Conservation (phyloP, 495 filamentous ascomycete genomes). For the Hypoxylon intermedium region DNA sequence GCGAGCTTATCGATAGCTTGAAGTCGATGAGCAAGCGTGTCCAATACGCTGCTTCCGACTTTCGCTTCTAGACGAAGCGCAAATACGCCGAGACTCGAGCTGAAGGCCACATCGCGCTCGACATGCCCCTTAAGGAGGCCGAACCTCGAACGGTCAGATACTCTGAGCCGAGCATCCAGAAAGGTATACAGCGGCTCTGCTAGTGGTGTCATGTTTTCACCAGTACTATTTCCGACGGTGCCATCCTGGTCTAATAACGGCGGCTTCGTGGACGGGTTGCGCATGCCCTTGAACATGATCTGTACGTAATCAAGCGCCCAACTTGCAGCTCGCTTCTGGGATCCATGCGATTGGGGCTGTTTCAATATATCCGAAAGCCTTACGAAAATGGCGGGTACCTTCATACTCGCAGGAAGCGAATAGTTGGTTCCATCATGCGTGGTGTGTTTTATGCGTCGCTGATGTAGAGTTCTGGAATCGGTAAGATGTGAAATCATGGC, state of each 20-base stretch:
- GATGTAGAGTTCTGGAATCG: conserved; percentile 54
- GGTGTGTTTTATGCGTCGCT: conserved; percentile 40
- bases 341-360: conserved; percentile 27
- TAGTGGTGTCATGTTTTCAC: conserved; percentile 21
- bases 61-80: conserved; percentile 62
- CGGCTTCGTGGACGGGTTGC: conserved; percentile 18
- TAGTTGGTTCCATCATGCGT: conserved; percentile 32
- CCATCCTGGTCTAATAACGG: conserved; percentile 16
- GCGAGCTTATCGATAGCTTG: conserved; percentile 69
- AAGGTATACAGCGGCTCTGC: conserved; percentile 44
- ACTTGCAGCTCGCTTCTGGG: conserved; percentile 23
- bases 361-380: conserved; percentile 53
- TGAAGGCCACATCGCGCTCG: conserved; percentile 67
- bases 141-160: conserved; percentile 48
- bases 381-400: conserved; percentile 53
- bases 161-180: conserved; percentile 50
- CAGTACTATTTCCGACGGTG: conserved; percentile 23
- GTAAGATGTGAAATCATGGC: conserved; percentile 53
- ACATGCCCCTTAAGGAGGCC: conserved; percentile 57
- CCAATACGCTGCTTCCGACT: conserved; percentile 64
- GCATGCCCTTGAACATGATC: conserved; percentile 59
- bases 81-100: conserved; percentile 63
- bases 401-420: conserved; percentile 44
- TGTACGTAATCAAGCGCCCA: conserved; percentile 65
- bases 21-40: conserved; percentile 61